A percentile compares a stretch with the other conserved stretches of the same genome.
phyloP scores from a whole-genome alignment of 441 rosid species.

The Raphanus hybrid region DNA sequence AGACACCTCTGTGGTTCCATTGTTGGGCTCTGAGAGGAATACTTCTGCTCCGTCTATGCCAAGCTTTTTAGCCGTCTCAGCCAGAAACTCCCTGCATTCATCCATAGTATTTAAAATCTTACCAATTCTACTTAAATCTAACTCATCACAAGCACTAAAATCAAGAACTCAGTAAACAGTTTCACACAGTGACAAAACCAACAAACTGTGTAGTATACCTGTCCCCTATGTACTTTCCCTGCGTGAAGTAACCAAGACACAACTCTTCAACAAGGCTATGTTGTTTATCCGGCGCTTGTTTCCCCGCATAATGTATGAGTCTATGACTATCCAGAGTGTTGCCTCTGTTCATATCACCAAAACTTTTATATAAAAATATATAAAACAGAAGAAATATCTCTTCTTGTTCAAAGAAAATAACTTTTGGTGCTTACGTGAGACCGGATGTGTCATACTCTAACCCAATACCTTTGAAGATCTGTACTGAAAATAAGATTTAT shows the following conservation, averaged over 20 bases:
- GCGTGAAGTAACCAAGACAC: conserved; percentile 83
- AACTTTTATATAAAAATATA: conserved; percentile 17
- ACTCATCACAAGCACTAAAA: background rate
- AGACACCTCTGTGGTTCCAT: conserved; percentile 67
- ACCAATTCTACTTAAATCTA: background rate
- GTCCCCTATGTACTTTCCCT: conserved; percentile 82
- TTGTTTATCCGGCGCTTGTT: conserved; percentile 66
- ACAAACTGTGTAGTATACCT: conserved; percentile 41
- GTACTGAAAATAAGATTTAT: conserved; percentile 7
- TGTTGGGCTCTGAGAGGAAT: conserved; percentile 73
- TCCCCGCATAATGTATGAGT: conserved; percentile 73
- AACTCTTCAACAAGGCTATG: conserved; percentile 78
- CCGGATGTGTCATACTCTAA: conserved; percentile 44
- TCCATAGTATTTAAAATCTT: background rate
- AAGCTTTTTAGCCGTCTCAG: conserved; percentile 73
- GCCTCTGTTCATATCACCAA: conserved; percentile 62
- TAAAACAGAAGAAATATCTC: conserved; percentile 11
- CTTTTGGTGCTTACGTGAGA: conserved; percentile 38
- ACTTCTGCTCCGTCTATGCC: conserved; percentile 84
- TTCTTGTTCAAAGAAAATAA: background rate
- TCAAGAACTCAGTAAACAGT: conserved; percentile 11
- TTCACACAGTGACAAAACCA: conserved; percentile 6
- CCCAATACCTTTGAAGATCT: conserved; percentile 37
- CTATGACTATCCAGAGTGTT: conserved; percentile 85
- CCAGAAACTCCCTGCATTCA: conserved; percentile 69